Conservation (phyloP, 2,329 filamentous ascomycete genomes). For the Hypoxylon sp. region DNA sequence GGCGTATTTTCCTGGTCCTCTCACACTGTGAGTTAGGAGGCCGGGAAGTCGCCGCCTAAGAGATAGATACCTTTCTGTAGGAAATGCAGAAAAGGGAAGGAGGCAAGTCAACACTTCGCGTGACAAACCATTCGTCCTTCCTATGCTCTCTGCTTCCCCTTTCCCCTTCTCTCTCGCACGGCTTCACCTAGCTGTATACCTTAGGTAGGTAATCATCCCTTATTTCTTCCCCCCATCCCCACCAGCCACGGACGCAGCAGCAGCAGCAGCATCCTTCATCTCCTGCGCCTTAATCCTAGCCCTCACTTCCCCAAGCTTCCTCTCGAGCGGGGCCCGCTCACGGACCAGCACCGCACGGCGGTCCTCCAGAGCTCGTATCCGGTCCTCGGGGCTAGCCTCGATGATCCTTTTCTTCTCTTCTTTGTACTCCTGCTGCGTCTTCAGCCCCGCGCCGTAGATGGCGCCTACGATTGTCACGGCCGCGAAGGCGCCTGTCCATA, state of each 20-base stretch:
- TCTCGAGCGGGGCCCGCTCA: constrained; percentile 59
- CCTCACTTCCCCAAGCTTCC: constrained; percentile 60
- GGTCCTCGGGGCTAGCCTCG: constrained; percentile 59
- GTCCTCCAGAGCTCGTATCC: constrained; percentile 62
- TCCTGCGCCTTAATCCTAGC: constrained; percentile 59
- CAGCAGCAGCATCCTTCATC: constrained; percentile 40
- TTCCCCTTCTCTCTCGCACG: not conserved
- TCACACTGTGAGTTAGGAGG: not conserved
- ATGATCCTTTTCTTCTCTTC: constrained; percentile 58
- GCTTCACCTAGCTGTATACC: not conserved
- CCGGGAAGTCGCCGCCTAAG: not conserved
- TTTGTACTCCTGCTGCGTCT: constrained; percentile 63
- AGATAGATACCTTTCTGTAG: not conserved
- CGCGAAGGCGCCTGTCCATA: constrained; percentile 62
- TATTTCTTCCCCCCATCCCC: not conserved
- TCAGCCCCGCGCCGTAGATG: constrained; percentile 66
- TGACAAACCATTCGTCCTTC: not conserved
- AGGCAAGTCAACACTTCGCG: no score
- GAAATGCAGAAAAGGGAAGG: not conserved
- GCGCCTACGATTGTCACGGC: constrained; percentile 64
- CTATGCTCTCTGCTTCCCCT: not conserved
- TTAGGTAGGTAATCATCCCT: not conserved
- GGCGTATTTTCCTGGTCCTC: no score
- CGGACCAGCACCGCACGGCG: constrained; percentile 59
- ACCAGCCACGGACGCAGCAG: not conserved